Evolutionary conservation across 352 stramenopile species (phyloP).

Genomic region (Pythium apleroticum): DNA sequence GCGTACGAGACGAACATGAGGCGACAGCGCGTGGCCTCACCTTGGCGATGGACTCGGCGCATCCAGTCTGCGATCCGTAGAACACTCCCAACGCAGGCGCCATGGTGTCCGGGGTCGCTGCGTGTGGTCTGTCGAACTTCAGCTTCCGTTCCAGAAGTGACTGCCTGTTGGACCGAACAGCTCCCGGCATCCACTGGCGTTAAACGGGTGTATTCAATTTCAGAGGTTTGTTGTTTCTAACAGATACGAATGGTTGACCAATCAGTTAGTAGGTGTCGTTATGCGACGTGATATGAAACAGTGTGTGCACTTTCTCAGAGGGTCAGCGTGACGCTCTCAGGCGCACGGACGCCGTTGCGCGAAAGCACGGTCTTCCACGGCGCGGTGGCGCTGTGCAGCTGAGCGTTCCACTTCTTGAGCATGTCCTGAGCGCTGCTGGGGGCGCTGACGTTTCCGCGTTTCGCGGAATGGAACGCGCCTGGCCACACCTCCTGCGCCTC

Average conservation of each 20-base stretch:
- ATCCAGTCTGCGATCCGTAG: conserved; percentile 89
- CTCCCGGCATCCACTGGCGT: conserved; percentile 6
- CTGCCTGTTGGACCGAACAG: conserved; percentile 9
- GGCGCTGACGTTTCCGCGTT: neutral
- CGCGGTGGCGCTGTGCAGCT: conserved; percentile 18
- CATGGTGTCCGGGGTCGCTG: conserved; percentile 2
- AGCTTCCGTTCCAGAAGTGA: conserved; percentile 13
- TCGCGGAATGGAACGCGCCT: conserved; percentile 13
- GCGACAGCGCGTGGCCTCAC: conserved; percentile 26
- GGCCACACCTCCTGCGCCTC: conserved; percentile 5
- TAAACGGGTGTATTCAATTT: conserved; percentile 15
- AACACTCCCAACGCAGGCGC: conserved; percentile 51
- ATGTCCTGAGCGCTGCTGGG: neutral
- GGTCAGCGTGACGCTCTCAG: conserved; percentile 15
- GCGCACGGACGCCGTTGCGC: conserved; percentile 18
- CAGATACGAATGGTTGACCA: conserved; percentile 17
- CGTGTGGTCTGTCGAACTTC: conserved; percentile 6
- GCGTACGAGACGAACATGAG: neutral
- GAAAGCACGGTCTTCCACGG: conserved; percentile 25
- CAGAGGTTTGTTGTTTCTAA: conserved; percentile 18
- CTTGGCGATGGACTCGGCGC: conserved; percentile 83
- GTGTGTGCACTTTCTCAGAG: neutral
- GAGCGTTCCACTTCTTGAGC: conserved; percentile 24
- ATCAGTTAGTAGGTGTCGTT: neutral
- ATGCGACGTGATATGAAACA: conserved; percentile 24